Evolutionary conservation across 345 rosid genomes (phyloP), one percentile per base, ranked within the genome.

Genomic region (Cardamine chenopodiifolia): DNA sequence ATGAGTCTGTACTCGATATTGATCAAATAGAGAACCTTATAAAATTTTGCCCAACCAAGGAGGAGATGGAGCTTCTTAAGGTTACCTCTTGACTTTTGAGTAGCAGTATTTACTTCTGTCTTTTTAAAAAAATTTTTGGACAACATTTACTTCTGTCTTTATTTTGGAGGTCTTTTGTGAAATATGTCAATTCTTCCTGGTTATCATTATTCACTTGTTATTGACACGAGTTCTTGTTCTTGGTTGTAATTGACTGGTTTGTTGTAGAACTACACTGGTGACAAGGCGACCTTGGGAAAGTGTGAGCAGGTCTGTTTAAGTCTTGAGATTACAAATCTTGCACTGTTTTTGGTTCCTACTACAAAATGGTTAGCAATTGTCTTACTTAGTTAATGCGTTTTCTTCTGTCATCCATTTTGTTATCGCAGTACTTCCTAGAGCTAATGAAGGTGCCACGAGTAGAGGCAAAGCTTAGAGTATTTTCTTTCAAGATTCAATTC

Each of bases 11-110:
- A 60, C 84, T 96, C 82, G 97, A 96, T 84, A 90, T 82, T 81
- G 99, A 96, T 80, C 99, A 96, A 79, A 94, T 96, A 78, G 99
- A 96, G 49, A 96, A 96, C 83, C 97, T 96, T 74, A 92, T 92
- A 79, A 96, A 96, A 63, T 92, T 92, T 80, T 96, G 98, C 70
- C 99, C 98, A 28, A 92, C 98, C 7, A 96, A 96, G 80, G 99
- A 96, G 83, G 99, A 96, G 87, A 92, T 92, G 97, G 99, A 95
- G 78, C 87, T 80, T 79, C 91, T 95, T 39, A 95, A 95, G 99
- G 99, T 95, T 67, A 59, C 44, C 40, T 76, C 66, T 82, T 37
- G 53, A 72, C 55, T 80, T 25, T 57, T 70, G 18, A 63, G 25
- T 55, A 47, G 59, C 63, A 78, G 42, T 34, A 4, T 37, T 19